Base-by-base conservation (phyloP, 768 basidiomycete species). In the Vararia minispora region DNA sequence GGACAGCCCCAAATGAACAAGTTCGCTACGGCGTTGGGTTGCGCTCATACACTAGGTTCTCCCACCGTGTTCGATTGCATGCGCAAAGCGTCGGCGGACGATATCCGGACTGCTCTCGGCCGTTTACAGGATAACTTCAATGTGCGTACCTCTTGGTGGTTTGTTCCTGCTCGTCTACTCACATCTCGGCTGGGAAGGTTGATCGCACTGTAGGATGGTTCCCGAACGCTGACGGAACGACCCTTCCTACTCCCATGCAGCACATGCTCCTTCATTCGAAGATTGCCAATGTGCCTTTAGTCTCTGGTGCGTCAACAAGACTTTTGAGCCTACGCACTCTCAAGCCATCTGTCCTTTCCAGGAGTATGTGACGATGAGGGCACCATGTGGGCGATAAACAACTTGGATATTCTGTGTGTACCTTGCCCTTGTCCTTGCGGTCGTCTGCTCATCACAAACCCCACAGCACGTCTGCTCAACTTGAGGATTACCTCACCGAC, bases 141-240 rank as follows among this genome's bases (percentile, higher is more conserved):
- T n/a, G n/a, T n/a, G n/a, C n/a, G n/a, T n/a, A n/a, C n/a, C n/a
- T n/a, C n/a, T n/a, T n/a, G n/a, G n/a, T n/a, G n/a, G n/a, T n/a
- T n/a, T n/a, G n/a, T n/a, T n/a, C n/a, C n/a, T n/a, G n/a, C n/a
- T n/a, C n/a, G n/a, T n/a, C n/a, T n/a, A n/a, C n/a, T n/a, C n/a
- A n/a, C n/a, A n/a, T n/a, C n/a, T n/a, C n/a, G n/a, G n/a, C n/a
- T n/a, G n/a, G n/a, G n/a, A n/a, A n/a, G n/a, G n/a, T n/a, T n/a
- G n/a, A n/a, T n/a, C n/a, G n/a, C n/a, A 25, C 17, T 13, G n/a
- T 34, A 28, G 54, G 58, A 1, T 68, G 63, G 62, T 18, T 46
- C 13, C 66, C 66, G 2, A 47, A 56, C 6, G 55, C 62, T 3
- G 68, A 70, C 35, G 64, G 64, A 1, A 46, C 55, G 0, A 62